Evolutionary conservation across 2,329 filamentous ascomycete species (phyloP).

Genomic region (Aspergillus fischeri): DNA sequence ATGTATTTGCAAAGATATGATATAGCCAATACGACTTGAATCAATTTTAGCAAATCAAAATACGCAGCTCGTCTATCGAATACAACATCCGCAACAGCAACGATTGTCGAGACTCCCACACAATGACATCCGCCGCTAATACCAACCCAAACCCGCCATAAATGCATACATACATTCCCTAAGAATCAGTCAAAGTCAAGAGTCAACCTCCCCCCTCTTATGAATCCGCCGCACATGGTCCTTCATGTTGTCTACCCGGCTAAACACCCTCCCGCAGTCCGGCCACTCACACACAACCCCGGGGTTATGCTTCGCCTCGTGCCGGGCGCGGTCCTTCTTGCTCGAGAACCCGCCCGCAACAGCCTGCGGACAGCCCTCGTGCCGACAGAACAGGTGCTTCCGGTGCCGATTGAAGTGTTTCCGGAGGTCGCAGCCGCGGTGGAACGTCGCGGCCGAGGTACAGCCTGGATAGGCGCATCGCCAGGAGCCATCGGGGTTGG

Average conservation of each 20-base stretch:
- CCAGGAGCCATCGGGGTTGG: constrained; percentile 44
- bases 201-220: constrained; percentile 16
- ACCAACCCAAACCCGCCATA: neutral
- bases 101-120: neutral
- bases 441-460: constrained; percentile 56
- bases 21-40: neutral
- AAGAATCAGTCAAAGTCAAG: neutral
- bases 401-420: constrained; percentile 62
- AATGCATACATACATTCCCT: neutral
- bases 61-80: neutral
- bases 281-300: constrained; percentile 57
- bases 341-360: constrained; percentile 57
- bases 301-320: constrained; percentile 61
- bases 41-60: neutral
- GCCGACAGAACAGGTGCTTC: constrained; percentile 58
- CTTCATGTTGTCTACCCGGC: constrained; percentile 60
- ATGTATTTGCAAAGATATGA: neutral
- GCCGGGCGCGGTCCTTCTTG: constrained; percentile 59
- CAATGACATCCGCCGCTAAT: neutral
- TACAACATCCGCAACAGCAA: neutral
- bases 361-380: constrained; percentile 55
- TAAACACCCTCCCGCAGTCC: constrained; percentile 56
- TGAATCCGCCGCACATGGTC: constrained; percentile 46
- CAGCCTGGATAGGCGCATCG: constrained; percentile 57
- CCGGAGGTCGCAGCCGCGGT: constrained; percentile 57